Evolutionary conservation across 2,329 filamentous ascomycete genomes (phyloP).

Genomic region (Xylaria sp.): DNA sequence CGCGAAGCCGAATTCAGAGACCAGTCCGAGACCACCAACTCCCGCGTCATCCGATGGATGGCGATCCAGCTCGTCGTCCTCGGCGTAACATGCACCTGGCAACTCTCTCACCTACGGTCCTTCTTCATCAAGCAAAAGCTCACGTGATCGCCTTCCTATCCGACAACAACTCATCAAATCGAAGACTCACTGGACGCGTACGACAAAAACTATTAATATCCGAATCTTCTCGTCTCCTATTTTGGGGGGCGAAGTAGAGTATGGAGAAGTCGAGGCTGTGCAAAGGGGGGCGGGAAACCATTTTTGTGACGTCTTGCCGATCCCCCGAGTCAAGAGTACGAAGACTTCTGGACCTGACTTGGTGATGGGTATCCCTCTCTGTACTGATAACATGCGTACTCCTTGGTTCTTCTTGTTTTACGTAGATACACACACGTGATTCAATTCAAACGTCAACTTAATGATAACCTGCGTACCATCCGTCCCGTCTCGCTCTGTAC

Average conservation of each 20-base stretch:
- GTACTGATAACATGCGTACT: constrained; percentile 19
- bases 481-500: too few species aligned
- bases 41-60: constrained; percentile 89
- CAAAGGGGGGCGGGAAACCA: not conserved
- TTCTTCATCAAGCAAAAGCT: constrained; percentile 99
- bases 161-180: not conserved
- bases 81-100: constrained; percentile 88
- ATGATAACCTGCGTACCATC: too few species aligned
- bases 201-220: not conserved
- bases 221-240: too few species aligned
- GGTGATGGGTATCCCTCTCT: not conserved
- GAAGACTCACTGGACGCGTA: not conserved
- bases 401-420: not conserved
- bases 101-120: constrained; percentile 86
- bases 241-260: not conserved
- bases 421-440: not conserved
- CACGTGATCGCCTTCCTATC: constrained; percentile 53
- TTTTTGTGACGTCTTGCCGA: too few species aligned
- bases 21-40: constrained; percentile 90
- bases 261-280: not conserved
- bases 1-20: constrained; percentile 97
- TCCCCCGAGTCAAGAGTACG: too few species aligned
- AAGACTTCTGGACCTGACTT: too few species aligned
- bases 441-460: not conserved
- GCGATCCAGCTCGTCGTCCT: constrained; percentile 82